Base-by-base conservation (phyloP, 2,329 filamentous ascomycete genomes). In the Nakataea oryzae region DNA sequence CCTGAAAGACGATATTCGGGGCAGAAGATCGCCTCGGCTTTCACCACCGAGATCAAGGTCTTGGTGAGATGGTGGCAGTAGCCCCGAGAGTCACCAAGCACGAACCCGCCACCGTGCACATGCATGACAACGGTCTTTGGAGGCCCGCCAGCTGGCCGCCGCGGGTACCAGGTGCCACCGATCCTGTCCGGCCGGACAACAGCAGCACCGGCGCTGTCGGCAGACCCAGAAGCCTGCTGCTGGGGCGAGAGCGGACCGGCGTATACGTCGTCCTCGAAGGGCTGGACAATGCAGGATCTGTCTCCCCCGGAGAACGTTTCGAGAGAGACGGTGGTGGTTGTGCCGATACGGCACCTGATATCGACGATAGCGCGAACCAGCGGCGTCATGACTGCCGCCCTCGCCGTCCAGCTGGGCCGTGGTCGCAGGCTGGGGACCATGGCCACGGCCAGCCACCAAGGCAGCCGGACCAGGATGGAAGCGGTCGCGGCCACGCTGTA, bases 21-120 rank as follows among this genome's bases (percentile, higher is more conserved):
- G 21, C 66, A 66, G 62, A 81, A 74, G 56, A 81, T 67, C 61
- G 75, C 72, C 3, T 73, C 74, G 14, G 69, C 72, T 14, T 69
- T 70, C 1, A 72, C 71, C 62, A 77, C 68, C 41, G 63, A 50
- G 41, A 50, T 8, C 41, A 50, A n/a, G 11, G 41, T 24, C 9
- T 50, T 50, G 21, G 41, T n/a, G 4, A 50, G 21, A 50, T 50
- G 9, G 11, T 8, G 70, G 73, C 0, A 74, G 73, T 64, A 63
- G 6, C 69, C 72, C 26, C 77, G 66, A 11, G 76, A 77, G 63
- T 78, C 74, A 57, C 76, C 77, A 24, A 75, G 67, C 1, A 80
- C 74, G 65, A 74, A 82, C 0, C 76, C 79, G 54, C 79, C 79
- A 57, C 79, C 79, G 66, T 81, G 79, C 61, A 80, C 71, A 63